Evolutionary conservation across 495 filamentous ascomycete genomes (phyloP), one percentile per base, ranked within the genome.

Genomic region (Chaetomium fimeti): DNA sequence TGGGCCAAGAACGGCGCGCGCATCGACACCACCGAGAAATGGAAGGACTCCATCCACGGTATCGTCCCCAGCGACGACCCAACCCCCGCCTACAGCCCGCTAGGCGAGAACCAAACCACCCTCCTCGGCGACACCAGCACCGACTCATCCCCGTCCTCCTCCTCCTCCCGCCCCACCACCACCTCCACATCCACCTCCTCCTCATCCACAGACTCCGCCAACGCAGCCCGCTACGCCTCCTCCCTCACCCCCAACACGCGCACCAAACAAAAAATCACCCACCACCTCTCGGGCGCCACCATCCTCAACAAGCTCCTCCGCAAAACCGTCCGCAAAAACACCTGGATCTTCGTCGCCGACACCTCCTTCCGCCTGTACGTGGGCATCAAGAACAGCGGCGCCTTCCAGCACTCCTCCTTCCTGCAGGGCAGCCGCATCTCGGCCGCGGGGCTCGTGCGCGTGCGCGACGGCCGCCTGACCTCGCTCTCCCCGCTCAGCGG

Each of bases 341-440:
- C 88, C 36, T 97, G 92, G 92, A 93, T 97, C 47, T 97, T 95
- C 69, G 92, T 90, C 24, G 87, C 88, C 38, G 92, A 97, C 75
- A 93, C 91, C 0, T 89, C 86, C 2, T 93, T 91, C 69, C 85
- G 93, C 9, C 79, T 97, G 0, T 96, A 97, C 77, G 84, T 96
- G 43, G 92, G 91, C 51, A 94, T 97, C 75, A 97, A 97, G 69
- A 87, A 90, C 71, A 85, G 85, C 29, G 93, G 93, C 29, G 85
- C 89, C 9, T 97, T 97, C 71, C 93, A 97, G 69, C 93, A 97
- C 75, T 89, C 85, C 8, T 92, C 89, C 0, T 97, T 97, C 69
- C 79, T 97, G 2, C 89, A 91, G 53, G 93, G 93, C 16, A 82
- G 83, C 20, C 84, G 91, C 20, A 91, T 96, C 51, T 85, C 87